phyloP scores from a whole-genome alignment of 768 basidiomycete genomes.

The Rhodosporidiobolus odoratus region DNA sequence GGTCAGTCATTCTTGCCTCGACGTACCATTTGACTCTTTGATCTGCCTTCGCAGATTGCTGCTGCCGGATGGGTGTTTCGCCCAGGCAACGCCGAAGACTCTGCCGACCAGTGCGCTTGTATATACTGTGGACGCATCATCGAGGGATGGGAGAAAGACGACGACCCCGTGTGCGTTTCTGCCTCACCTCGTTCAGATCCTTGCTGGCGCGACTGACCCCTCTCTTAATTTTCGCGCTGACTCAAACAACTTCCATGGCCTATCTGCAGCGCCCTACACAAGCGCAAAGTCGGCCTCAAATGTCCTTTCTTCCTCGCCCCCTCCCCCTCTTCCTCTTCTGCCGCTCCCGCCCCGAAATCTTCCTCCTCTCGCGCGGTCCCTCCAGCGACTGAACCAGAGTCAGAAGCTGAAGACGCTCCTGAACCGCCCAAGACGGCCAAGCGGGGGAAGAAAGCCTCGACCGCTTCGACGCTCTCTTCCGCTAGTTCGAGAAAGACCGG shows the following conservation, averaged over 20 bases:
- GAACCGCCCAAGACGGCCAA: not conserved
- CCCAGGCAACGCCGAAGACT: not conserved
- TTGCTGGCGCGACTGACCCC: too few species aligned
- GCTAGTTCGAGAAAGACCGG: not conserved
- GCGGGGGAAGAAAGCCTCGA: conserved; percentile 21
- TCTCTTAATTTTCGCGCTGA: not conserved
- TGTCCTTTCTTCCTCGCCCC: conserved; percentile 34
- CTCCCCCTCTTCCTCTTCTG: not conserved
- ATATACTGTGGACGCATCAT: conserved; percentile 20
- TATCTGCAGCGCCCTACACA: conserved; percentile 11
- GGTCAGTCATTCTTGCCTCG: too few species aligned
- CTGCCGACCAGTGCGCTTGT: conserved; percentile 11
- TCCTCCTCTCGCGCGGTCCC: not conserved
- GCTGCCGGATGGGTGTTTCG: conserved; percentile 25
- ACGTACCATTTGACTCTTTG: not conserved
- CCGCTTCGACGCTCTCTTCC: not conserved
- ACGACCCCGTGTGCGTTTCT: conserved; percentile 28
- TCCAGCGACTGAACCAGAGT: not conserved
- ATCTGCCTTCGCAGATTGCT: conserved; percentile 9
- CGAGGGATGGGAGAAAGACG: conserved; percentile 24
- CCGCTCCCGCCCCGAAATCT: not conserved
- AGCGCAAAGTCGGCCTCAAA: conserved; percentile 19
- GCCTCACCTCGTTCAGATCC: not conserved
- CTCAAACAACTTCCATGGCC: too few species aligned
- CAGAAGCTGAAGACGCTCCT: not conserved